Conservation (phyloP, 2,329 filamentous ascomycete genomes). For the Cadophora sp. region DNA sequence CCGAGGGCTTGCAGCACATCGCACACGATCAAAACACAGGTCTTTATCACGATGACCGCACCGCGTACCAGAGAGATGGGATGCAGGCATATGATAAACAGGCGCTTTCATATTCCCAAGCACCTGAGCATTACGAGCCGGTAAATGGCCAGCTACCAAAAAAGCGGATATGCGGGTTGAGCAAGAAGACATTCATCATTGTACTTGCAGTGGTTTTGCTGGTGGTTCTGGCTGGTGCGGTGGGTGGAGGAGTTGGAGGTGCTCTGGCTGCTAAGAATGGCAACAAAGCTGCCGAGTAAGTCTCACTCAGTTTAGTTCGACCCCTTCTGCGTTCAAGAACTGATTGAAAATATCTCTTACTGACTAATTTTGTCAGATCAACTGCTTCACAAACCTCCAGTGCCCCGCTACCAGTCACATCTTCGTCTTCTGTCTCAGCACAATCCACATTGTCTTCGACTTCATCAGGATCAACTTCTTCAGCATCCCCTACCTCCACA, state of each 20-base stretch:
- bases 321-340: background rate
- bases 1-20: conserved; percentile 7
- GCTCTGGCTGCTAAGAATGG: background rate
- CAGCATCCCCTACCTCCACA: background rate
- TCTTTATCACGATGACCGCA: background rate
- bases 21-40: conserved; percentile 2
- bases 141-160: background rate
- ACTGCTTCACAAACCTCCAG: background rate
- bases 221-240: background rate
- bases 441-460: background rate
- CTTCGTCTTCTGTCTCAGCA: background rate
- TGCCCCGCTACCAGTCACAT: background rate
- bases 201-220: background rate
- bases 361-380: background rate
- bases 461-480: background rate
- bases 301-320: background rate
- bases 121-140: background rate
- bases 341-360: background rate
- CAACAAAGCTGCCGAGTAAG: background rate
- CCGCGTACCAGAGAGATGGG: background rate
- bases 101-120: conserved; percentile 3
- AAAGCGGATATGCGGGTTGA: conserved; percentile 3
- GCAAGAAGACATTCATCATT: background rate
- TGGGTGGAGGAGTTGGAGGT: conserved; percentile 9
- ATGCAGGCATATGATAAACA: conserved; percentile 3